phyloP scores from a whole-genome alignment of 2,329 filamentous ascomycete genomes.

The Venturia nashicola region DNA sequence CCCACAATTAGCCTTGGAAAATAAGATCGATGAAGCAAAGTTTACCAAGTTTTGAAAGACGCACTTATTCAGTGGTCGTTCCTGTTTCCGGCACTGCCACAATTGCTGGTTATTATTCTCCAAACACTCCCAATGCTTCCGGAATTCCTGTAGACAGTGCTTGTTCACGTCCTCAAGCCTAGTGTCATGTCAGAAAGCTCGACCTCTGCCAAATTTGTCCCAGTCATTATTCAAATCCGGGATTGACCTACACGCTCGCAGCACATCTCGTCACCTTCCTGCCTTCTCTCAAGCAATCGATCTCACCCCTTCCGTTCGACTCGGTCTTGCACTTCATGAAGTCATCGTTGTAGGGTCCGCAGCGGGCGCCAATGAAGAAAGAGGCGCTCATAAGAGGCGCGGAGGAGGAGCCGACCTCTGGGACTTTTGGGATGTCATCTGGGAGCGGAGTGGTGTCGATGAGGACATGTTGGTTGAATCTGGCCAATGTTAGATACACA shows the following conservation, averaged over 20 bases:
- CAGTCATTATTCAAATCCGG: not conserved
- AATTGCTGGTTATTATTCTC: slow-evolving; percentile 97
- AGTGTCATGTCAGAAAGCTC: slow-evolving; percentile 13
- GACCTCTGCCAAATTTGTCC: not conserved
- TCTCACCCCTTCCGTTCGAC: slow-evolving; percentile 77
- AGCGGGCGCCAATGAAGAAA: slow-evolving; percentile 95
- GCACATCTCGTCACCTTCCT: slow-evolving; percentile 94
- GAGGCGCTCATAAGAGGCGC: slow-evolving; percentile 83
- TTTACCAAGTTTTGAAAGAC: slow-evolving; percentile 85
- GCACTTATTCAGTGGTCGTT: slow-evolving; percentile 88
- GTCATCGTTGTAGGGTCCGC: slow-evolving; percentile 93
- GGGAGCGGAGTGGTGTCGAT: slow-evolving; percentile 94
- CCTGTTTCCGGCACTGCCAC: slow-evolving; percentile 82
- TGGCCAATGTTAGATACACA: slow-evolving; percentile 26
- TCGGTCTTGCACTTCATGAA: slow-evolving; percentile 99
- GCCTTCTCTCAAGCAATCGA: slow-evolving; percentile 93
- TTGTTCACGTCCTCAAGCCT: slow-evolving; percentile 94
- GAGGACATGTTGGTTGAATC: slow-evolving; percentile 89
- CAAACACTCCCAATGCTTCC: slow-evolving; percentile 86
- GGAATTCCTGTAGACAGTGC: slow-evolving; percentile 83
- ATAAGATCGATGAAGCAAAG: not conserved
- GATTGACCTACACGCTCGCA: slow-evolving; percentile 65
- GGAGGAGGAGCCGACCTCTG: slow-evolving; percentile 86
- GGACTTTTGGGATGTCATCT: slow-evolving; percentile 78
- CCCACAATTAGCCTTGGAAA: slow-evolving; percentile 7